Base-by-base conservation (phyloP, 169 alveolate genomes). In the Besnoitia besnoiti region DNA sequence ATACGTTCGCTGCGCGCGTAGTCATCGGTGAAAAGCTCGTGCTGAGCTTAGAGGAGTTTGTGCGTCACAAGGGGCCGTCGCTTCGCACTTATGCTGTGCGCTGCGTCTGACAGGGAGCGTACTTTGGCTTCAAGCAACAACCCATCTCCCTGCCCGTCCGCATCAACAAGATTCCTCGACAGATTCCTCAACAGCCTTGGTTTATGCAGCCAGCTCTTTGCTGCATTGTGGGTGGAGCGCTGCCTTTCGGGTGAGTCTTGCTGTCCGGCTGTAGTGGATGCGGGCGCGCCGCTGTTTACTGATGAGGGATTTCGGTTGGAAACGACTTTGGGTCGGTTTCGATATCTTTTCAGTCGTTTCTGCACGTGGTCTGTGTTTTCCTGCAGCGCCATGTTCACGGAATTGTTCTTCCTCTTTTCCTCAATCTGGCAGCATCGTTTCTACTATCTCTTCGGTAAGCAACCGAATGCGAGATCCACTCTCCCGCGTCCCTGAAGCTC, bases 161-260 rank as follows among this genome's bases (percentile, higher is more conserved):
- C 30, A 95, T 97, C 55, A 96, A 96, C 93, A 95, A 95, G 91
- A 96, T 98, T 62, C 99, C 99, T 0, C 95, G 98, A 61, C 96
- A 94, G 87, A 95, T 97, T 33, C 98, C 97, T 24, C 94, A 94
- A 51, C 97, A 96, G 91, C 98, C 98, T 39, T 95, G 97, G 96
- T 95, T 94, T 90, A 94, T 95, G 94, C 91, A 94, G 50, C 95
- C 96, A 59, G 76, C 87, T 67, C 79, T 95, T 85, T 92, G 96
- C 67, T 94, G 95, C 51, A 67, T 95, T 80, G 94, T 96, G 42
- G 98, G 97, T 33, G 98, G 98, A 44, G 94, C 96, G 49, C 94
- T 95, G 55, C 97, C 97, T 42, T 96, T 96, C 84, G 97, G 96
- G 96, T 95, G 39, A 77, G 84, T 37, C 30, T 37, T 44, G 87